These are phyloP conservation scores for Grosmannia penicillata DNA, from an alignment of 2,329 filamentous ascomycete species.

Conservation along the genomic window DNA sequence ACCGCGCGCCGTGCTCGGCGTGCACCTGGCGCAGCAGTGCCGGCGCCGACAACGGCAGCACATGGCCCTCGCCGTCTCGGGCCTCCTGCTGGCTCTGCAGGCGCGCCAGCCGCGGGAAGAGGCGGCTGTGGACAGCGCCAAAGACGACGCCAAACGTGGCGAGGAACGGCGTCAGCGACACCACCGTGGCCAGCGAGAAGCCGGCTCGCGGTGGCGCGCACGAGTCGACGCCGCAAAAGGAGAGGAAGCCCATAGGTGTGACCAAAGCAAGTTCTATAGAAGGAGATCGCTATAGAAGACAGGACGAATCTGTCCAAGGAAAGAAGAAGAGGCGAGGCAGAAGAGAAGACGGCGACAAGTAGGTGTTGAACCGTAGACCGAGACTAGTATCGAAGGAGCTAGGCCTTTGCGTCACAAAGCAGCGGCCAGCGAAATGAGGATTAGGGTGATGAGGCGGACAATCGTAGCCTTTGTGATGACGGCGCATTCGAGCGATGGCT, in stretches of 20 bases:
- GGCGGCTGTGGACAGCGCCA: constrained; percentile 45
- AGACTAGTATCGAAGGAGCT: too few relatives aligned
- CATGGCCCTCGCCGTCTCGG: constrained; percentile 44
- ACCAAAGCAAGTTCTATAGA: background rate
- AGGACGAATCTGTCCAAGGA: too few relatives aligned
- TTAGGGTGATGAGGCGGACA: too few relatives aligned
- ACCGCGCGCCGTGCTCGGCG: constrained; percentile 40
- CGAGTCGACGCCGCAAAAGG: constrained; percentile 40
- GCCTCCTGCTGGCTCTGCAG: constrained; percentile 29
- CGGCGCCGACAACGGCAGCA: constrained; percentile 48
- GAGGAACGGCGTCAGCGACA: constrained; percentile 56
- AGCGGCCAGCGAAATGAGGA: too few relatives aligned
- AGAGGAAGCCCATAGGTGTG: constrained; percentile 1
- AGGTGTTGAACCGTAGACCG: too few relatives aligned
- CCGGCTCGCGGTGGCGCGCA: constrained; percentile 33
- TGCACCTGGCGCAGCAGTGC: constrained; percentile 41
- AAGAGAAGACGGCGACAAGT: too few relatives aligned
- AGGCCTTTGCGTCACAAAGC: too few relatives aligned
- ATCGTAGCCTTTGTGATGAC: too few relatives aligned
- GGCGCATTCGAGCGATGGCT: too few relatives aligned
- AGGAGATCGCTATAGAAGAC: too few relatives aligned
- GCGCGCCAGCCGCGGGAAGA: constrained; percentile 60
- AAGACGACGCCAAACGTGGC: constrained; percentile 52
- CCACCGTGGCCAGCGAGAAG: constrained; percentile 19
- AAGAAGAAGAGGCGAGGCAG: too few relatives aligned